Conservation (phyloP, 139 green algal genomes). For the Chlamydomonas sphaeroides region DNA sequence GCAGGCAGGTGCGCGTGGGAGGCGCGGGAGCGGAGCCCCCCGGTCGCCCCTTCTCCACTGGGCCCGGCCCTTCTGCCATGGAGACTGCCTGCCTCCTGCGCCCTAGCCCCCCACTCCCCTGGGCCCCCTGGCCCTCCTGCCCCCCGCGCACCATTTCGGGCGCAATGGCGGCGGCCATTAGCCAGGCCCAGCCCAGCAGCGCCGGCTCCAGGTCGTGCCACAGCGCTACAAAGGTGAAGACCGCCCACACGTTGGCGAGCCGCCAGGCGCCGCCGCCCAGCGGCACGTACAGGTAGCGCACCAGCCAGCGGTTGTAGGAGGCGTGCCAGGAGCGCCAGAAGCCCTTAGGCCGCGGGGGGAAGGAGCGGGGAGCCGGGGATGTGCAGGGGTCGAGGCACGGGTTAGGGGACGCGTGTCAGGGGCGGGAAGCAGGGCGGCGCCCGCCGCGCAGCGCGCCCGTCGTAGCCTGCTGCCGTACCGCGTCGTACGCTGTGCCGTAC, state of each 20-base stretch:
- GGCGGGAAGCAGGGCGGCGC: too few species aligned
- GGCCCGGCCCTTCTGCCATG: background rate
- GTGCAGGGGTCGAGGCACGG: too few species aligned
- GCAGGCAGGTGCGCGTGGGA: too few species aligned
- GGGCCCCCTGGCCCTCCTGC: too few species aligned
- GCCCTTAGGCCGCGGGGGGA: slow-evolving; percentile 53
- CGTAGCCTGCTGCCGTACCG: too few species aligned
- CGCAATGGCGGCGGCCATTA: slow-evolving; percentile 77
- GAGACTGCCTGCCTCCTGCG: background rate
- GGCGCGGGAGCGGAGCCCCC: too few species aligned
- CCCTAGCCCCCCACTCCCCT: too few species aligned
- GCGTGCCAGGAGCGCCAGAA: slow-evolving; percentile 95
- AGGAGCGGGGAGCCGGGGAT: too few species aligned
- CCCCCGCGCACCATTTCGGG: slow-evolving; percentile 78
- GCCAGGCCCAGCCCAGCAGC: slow-evolving; percentile 85
- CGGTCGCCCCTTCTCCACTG: too few species aligned
- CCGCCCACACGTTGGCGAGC: slow-evolving; percentile 81
- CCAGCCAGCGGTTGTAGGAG: slow-evolving; percentile 94
- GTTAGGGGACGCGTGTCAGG: too few species aligned
- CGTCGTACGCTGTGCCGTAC: too few species aligned
- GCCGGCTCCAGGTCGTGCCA: slow-evolving; percentile 95
- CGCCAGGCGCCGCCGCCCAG: slow-evolving; percentile 78
- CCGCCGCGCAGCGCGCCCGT: too few species aligned
- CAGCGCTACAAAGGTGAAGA: slow-evolving; percentile 96
- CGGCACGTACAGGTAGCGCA: slow-evolving; percentile 95